Evolutionary conservation across 2,329 filamentous ascomycete genomes (phyloP).

Genomic region (Colletotrichum tamarilloi): DNA sequence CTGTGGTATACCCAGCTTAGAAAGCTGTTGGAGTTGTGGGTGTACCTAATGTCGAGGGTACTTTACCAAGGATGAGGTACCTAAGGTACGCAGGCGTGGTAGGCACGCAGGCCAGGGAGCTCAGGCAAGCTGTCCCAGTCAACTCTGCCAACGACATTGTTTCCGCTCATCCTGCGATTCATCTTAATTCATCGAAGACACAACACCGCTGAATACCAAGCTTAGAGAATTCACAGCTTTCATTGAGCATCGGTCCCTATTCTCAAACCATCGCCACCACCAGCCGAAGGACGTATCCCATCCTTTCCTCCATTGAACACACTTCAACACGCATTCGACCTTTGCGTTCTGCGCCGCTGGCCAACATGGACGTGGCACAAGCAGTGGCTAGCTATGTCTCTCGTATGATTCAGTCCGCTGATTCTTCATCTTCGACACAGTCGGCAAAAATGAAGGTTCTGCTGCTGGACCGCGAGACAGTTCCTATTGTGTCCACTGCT

Average conservation of each 20-base stretch:
- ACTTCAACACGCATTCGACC: neutral
- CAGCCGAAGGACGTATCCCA: neutral
- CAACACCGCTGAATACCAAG: neutral
- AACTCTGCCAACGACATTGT: neutral
- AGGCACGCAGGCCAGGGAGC: neutral
- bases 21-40: neutral
- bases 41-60: neutral
- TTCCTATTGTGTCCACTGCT: constrained; percentile 92
- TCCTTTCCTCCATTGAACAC: neutral
- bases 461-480: constrained; percentile 91
- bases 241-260: neutral
- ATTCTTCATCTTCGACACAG: constrained; percentile 72
- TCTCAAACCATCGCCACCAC: neutral
- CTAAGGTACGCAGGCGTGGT: neutral
- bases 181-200: neutral
- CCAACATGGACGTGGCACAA: constrained; percentile 90
- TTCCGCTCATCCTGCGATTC: neutral
- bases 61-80: neutral
- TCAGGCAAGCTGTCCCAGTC: constrained; percentile 4
- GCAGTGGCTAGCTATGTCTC: constrained; percentile 94
- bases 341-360: constrained; percentile 35
- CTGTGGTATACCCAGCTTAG: neutral
- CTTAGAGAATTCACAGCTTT: neutral
- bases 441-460: constrained; percentile 98
- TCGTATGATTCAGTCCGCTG: constrained; percentile 91